Evolutionary conservation across 805 yeast species (phyloP), one percentile per base, ranked within the genome.

Genomic region (Myxozyma melibiosi): DNA sequence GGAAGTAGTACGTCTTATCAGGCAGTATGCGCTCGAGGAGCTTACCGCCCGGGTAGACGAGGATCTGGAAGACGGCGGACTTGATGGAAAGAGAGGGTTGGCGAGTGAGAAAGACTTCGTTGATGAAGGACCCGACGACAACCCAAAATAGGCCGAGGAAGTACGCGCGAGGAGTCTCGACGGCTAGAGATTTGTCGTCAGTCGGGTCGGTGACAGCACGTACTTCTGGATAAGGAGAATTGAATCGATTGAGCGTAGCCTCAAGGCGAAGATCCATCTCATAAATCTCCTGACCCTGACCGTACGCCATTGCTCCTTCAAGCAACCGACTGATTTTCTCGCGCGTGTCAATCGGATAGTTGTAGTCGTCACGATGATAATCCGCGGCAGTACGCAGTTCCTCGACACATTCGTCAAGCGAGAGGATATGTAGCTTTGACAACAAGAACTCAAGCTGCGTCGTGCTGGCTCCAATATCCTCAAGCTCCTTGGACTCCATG

Each of bases 61-160:
- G 58, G 1, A 90, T 90, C 76, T 81, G 85, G 1, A 88, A 81
- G 54, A 83, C 76, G 56, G 86, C 77, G 38, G 86, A 81, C 31
- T 82, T 78, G 49, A 85, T 85, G 54, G 74, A 66, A 58, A 83
- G 75, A 2, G 78, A 65, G 4, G 88, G 89, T 43, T 76, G 68
- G 67, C 84, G 85, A 22, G 82, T 76, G 65, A 85, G 84, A 62
- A 84, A 84, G 65, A 82, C 78, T 50, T 80, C 75, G 69, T 82
- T 82, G 70, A 84, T 75, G 53, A 77, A 83, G 44, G 82, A 76
- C 34, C 86, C 86, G 44, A 81, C 71, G 20, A 79, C 68, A 2
- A 81, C 77, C 81, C 82, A 80, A 49, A 80, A 64, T 1, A 79
- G 64, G 1, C 81, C 81, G 20, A 82, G 67, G n/a, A 76, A 69